These are phyloP conservation scores for Rosa hybrid DNA, from an alignment of 331 rosid genomes.

Conservation along the genomic window DNA sequence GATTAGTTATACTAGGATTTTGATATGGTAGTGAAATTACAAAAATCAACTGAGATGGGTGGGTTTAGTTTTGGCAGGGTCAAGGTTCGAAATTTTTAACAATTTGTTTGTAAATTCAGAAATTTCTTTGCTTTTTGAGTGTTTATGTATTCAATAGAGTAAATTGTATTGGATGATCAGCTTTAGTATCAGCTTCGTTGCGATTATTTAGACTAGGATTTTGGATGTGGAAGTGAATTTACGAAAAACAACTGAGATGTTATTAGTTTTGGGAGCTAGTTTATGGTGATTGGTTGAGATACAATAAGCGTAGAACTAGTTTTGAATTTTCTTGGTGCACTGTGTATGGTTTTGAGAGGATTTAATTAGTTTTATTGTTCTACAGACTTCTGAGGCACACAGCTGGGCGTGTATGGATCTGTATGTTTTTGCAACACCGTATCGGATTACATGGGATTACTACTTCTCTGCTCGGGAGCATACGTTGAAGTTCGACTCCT, in stretches of 20 bases:
- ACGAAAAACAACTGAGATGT: not conserved
- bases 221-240: not conserved
- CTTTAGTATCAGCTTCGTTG: not conserved
- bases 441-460: conserved; percentile 94
- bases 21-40: not conserved
- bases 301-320: not conserved
- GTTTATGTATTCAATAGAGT: not conserved
- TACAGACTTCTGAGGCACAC: conserved; percentile 81
- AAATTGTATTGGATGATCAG: conserved; percentile 1
- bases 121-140: no score
- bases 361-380: conserved; percentile 7
- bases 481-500: conserved; percentile 74
- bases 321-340: not conserved
- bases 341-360: not conserved
- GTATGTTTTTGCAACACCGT: conserved; percentile 89
- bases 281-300: not conserved
- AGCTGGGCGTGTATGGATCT: conserved; percentile 98
- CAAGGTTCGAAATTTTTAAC: no score
- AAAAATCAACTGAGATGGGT: not conserved
- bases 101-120: no score
- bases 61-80: not conserved
- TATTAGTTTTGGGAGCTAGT: not conserved
- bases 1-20: not conserved
- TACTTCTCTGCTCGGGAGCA: conserved; percentile 79
- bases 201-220: not conserved